Evolutionary conservation across 495 filamentous ascomycete species (phyloP), one percentile per base, ranked within the genome.

Genomic region (Neurospora sp.): DNA sequence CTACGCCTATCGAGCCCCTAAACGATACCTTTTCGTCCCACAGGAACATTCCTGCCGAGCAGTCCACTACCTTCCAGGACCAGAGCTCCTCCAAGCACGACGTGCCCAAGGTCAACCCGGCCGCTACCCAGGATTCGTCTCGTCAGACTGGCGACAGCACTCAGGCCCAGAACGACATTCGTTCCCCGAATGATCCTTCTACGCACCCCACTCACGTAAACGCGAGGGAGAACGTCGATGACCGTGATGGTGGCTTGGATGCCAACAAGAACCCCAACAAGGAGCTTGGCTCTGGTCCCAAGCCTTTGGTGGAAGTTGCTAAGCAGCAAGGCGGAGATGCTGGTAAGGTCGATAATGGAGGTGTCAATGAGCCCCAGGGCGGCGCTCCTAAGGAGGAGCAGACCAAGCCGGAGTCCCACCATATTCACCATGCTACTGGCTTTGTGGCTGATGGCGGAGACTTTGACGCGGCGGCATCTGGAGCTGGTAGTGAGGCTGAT

Each of bases 401-500:
- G 59, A 74, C 76, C 10, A 73, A 81, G 22, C 53, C 53, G 4
- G 31, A 65, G 53, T 37, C 53, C 0, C 53, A 65, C 2, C 53
- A 16, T 14, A 9, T 35, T 7, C 53, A 65, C 27, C 53, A 65
- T 65, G 53, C 82, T n/a, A 88, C 85, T 2, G 84, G 84, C 14
- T 69, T 90, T 27, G 76, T 79, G 40, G 88, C 88, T 20, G 89
- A 91, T 41, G 89, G 90, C 10, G 90, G 90, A 0, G 85, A 92
- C 71, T 91, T 92, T 73, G 90, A 92, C 75, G 90, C 88, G 1
- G 80, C 84, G 38, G 83, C 82, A 35, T 86, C 90, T 1, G 90
- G 90, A 9, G 90, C 90, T 8, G 90, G 89, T 0, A 77, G 78
- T 41, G 90, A 92, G 78, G 90, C 89, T 69, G 88, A 90, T 76